Base-by-base conservation (phyloP, 306 rosid species). In the Spatholobus suberectus region DNA sequence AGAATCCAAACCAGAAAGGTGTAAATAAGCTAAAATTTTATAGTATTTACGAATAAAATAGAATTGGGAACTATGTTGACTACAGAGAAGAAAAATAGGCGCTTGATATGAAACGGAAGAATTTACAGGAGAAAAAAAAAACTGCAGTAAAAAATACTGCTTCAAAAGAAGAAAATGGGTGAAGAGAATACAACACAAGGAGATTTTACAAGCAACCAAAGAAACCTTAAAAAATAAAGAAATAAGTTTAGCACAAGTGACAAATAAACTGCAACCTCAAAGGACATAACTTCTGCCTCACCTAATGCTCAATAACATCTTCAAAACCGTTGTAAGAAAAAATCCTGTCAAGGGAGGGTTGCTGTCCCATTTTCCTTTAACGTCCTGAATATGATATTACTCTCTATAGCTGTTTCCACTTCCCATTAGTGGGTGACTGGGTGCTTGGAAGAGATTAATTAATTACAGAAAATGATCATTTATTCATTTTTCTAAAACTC, bases 271-370 rank as follows among this genome's bases (percentile, higher is more conserved):
- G 41, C 2, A 63, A 78, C 74, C 27, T 65, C 46, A 32, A 73
- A 61, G 35, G 12, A 32, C 70, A n/a, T 34, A 65, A 65, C 72
- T 37, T 65, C 72, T 66, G 29, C 26, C 72, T n/a, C 72, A 66
- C 72, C 72, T n/a, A 66, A 21, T 8, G 24, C 37, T n/a, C n/a
- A 29, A 66, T n/a, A 66, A 66, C 12, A 66, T 66, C 27, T 37
- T 37, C 23, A 65, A 65, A 34, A 20, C 71, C 12, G 6, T 2
- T 66, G 47, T 27, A 23, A 21, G 15, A 57, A 57, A 57, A 57
- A 57, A 21, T 21, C 32, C 57, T 23, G 32, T 2, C 63, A 57
- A 21, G 15, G 32, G 63, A 57, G 63, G 0, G 5, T 57, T 57
- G 63, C 23, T 23, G 32, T 57, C 29, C 63, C 63, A 57, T 57